Percentiles rank a stretch among this genome's conserved stretches.
Conservation (phyloP, 2,329 filamentous ascomycete genomes). For the Metarhizium album region DNA sequence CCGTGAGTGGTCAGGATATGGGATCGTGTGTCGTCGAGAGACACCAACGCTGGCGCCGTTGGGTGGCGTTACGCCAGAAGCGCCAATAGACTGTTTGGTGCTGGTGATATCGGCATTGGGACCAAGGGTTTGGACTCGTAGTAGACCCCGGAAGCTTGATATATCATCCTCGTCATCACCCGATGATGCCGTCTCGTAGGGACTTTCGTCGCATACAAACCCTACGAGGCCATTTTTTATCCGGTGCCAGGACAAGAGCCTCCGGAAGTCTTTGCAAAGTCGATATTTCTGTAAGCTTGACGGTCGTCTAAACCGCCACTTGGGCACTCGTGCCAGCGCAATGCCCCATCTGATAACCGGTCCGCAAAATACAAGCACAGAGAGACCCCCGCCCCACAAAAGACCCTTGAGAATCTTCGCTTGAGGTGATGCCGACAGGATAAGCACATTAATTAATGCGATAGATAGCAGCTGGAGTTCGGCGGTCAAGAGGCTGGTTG, state of each 20-base stretch:
- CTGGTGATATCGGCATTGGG: slow-evolving; percentile 6
- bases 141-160: slow-evolving; percentile 11
- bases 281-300: slow-evolving; percentile 24
- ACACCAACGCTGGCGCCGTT: slow-evolving; percentile 5
- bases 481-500: slow-evolving; percentile 75
- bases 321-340: slow-evolving; percentile 74
- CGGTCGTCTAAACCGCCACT: slow-evolving; percentile 70
- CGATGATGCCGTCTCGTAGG: slow-evolving; percentile 20
- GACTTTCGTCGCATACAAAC: slow-evolving; percentile 19
- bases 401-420: slow-evolving; percentile 74
- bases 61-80: neutral
- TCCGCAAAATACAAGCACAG: slow-evolving; percentile 61
- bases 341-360: slow-evolving; percentile 75
- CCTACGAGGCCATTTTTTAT: slow-evolving; percentile 31
- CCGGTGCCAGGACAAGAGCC: slow-evolving; percentile 33
- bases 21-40: slow-evolving; percentile 40
- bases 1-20: slow-evolving; percentile 25
- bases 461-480: slow-evolving; percentile 83
- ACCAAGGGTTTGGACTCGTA: slow-evolving; percentile 21
- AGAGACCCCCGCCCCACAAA: slow-evolving; percentile 74
- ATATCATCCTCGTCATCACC: slow-evolving; percentile 20
- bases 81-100: neutral
- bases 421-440: slow-evolving; percentile 73
- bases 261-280: slow-evolving; percentile 29
- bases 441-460: slow-evolving; percentile 67